phyloP scores from a whole-genome alignment of 192 early-diverging fungal species.

The Oehlia diaphana region DNA sequence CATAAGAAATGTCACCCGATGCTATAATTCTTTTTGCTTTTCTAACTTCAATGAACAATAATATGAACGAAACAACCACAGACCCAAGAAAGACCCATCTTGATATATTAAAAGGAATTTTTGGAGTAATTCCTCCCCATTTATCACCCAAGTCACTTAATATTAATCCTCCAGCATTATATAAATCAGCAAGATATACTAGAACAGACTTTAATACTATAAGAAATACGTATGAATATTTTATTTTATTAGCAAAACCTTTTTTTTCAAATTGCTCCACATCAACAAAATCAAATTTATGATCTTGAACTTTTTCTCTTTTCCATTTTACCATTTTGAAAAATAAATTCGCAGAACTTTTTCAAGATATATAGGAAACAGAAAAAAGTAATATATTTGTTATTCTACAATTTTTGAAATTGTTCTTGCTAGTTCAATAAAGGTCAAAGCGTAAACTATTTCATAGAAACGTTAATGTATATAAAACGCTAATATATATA shows the following conservation, averaged over 20 bases:
- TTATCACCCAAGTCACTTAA: neutral
- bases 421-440: too few relatives aligned
- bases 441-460: too few relatives aligned
- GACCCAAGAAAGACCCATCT: constrained; percentile 62
- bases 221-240: constrained; percentile 54
- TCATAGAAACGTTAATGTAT: too few relatives aligned
- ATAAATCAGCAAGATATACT: constrained; percentile 74
- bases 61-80: constrained; percentile 68
- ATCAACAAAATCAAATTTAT: constrained; percentile 80
- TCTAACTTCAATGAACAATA: constrained; percentile 69
- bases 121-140: neutral
- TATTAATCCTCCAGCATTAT: neutral
- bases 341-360: neutral
- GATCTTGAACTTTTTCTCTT: constrained; percentile 68
- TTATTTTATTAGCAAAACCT: constrained; percentile 31
- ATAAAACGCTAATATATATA: too few relatives aligned
- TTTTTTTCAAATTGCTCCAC: constrained; percentile 60
- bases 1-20: constrained; percentile 73
- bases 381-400: too few relatives aligned
- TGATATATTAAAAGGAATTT: neutral
- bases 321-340: constrained; percentile 11
- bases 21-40: constrained; percentile 68
- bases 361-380: neutral
- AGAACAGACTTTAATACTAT: constrained; percentile 63
- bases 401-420: too few relatives aligned